phyloP scores from a whole-genome alignment of 1,284 basidiomycete species.

The Sporisorium graminicola region DNA sequence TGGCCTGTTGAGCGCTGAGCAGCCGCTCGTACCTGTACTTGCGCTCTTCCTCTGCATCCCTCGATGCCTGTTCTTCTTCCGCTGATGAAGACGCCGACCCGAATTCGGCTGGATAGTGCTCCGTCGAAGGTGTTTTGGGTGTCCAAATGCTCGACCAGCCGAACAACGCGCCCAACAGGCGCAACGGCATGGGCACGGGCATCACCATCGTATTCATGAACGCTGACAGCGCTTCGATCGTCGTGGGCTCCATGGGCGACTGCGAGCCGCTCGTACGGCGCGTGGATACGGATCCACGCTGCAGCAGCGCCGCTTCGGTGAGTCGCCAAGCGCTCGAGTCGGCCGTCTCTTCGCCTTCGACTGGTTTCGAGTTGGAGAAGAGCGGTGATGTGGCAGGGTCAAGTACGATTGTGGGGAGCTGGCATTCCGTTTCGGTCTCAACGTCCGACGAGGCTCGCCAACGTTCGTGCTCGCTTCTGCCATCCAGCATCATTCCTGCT shows the following conservation, averaged over 20 bases:
- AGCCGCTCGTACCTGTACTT: conserved; percentile 45
- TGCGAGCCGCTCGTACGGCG: conserved; percentile 13
- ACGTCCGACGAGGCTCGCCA: conserved; percentile 8
- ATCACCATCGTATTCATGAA: conserved; percentile 54
- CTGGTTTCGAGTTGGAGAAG: conserved; percentile 35
- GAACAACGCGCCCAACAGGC: conserved; percentile 40
- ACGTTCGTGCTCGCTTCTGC: conserved; percentile 28
- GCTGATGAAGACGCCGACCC: background rate
- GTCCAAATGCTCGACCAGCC: conserved; percentile 43
- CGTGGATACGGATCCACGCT: conserved; percentile 24
- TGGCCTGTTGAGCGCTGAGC: conserved; percentile 51
- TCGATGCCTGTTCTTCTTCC: conserved; percentile 9
- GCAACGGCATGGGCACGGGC: conserved; percentile 51
- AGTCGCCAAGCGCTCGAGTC: conserved; percentile 14
- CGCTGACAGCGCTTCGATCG: conserved; percentile 46
- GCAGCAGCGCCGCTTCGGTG: conserved; percentile 42
- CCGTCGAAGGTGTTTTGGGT: background rate
- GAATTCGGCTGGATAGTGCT: background rate
- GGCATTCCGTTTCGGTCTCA: conserved; percentile 12
- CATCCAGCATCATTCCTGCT: conserved; percentile 30
- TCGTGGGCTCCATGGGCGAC: conserved; percentile 43
- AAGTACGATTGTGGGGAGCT: background rate
- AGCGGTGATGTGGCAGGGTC: conserved; percentile 33
- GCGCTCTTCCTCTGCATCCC: conserved; percentile 30
- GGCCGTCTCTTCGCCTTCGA: conserved; percentile 26